Conservation (phyloP, 179 eudicot species). For the Silene vulgaris region DNA sequence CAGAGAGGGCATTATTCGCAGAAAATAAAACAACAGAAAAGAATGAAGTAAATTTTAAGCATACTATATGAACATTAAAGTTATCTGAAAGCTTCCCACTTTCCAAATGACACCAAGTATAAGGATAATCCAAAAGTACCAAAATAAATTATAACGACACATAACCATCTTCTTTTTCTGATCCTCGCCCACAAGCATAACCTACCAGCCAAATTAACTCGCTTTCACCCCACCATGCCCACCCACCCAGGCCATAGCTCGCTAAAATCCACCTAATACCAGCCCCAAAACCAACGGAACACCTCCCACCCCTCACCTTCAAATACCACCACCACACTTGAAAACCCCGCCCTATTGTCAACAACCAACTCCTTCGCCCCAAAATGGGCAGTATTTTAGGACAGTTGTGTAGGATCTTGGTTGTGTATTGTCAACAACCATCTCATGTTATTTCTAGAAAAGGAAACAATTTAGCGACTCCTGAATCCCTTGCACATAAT, state of each 20-base stretch:
- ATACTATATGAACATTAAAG: not conserved
- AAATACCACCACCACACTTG: too few relatives aligned
- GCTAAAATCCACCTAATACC: too few relatives aligned
- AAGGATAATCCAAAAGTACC: not conserved
- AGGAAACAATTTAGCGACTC: not conserved
- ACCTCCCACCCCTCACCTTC: too few relatives aligned
- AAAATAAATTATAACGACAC: too few relatives aligned
- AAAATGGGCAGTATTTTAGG: not conserved
- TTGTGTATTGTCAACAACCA: not conserved
- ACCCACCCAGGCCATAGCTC: not conserved
- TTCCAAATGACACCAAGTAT: not conserved
- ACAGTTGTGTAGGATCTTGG: not conserved
- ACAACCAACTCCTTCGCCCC: too few relatives aligned
- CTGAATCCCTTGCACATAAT: not conserved
- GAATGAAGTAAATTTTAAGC: not conserved
- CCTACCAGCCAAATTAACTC: not conserved
- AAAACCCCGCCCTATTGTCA: too few relatives aligned
- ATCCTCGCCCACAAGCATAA: too few relatives aligned
- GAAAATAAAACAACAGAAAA: not conserved
- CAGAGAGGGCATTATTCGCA: not conserved
- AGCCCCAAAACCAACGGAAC: too few relatives aligned
- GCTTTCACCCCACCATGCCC: not conserved
- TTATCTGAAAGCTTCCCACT: not conserved
- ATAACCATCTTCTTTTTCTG: too few relatives aligned
- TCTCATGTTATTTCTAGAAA: too few relatives aligned